Conservation (phyloP, 495 filamentous ascomycete genomes). For the Podospora anserina region DNA sequence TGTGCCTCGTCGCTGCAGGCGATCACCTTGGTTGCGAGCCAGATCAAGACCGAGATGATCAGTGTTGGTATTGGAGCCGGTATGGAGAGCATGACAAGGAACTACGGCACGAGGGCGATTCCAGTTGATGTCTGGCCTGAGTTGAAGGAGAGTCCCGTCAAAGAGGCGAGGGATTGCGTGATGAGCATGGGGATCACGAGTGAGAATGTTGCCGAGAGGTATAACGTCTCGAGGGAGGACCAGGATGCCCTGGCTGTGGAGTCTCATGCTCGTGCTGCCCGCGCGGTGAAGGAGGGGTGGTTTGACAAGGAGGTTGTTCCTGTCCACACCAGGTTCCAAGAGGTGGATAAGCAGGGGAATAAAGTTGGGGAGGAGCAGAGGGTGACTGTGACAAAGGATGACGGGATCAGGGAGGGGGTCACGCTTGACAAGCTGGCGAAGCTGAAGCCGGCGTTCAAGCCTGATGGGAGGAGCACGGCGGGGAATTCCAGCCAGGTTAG, state of each 20-base stretch:
- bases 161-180: conserved; percentile 78
- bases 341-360: conserved; percentile 58
- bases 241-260: conserved; percentile 80
- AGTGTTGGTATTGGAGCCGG: conserved; percentile 81
- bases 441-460: conserved; percentile 81
- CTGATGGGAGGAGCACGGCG: conserved; percentile 71
- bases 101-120: conserved; percentile 80
- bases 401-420: conserved; percentile 70
- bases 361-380: conserved; percentile 48
- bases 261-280: conserved; percentile 66
- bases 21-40: conserved; percentile 66
- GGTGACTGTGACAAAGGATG: conserved; percentile 67
- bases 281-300: conserved; percentile 62
- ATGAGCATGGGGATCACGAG: conserved; percentile 94
- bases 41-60: conserved; percentile 68
- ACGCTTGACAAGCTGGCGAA: conserved; percentile 66
- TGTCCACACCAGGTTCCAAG: conserved; percentile 63
- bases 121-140: conserved; percentile 76
- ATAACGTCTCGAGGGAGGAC: conserved; percentile 67
- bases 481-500: conserved; percentile 85
- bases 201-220: conserved; percentile 82
- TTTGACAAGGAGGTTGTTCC: conserved; percentile 80
- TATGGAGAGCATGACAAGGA: conserved; percentile 91
- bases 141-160: conserved; percentile 57
- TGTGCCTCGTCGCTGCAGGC: conserved; percentile 75